Evolutionary conservation across 257 asterid genomes (phyloP).

Genomic region (Scutellaria minor): DNA sequence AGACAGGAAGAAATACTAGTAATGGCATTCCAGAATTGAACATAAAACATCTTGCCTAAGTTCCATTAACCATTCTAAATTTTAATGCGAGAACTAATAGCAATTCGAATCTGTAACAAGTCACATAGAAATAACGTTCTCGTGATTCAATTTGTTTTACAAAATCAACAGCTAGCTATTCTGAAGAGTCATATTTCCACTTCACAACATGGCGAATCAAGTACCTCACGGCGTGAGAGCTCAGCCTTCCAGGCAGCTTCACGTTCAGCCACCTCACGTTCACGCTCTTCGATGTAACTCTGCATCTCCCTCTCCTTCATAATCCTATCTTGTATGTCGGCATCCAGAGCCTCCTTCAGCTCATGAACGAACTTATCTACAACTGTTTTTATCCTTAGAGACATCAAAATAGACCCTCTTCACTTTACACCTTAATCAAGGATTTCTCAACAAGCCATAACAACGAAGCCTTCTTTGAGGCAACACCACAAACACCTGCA

Average conservation of each 20-base stretch:
- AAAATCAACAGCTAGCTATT: neutral
- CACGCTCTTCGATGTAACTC: conserved; percentile 96
- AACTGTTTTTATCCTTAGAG: conserved; percentile 89
- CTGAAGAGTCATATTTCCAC: neutral
- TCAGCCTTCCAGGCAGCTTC: conserved; percentile 99
- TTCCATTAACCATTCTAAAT: neutral
- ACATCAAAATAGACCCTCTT: conserved; percentile 51
- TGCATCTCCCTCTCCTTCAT: conserved; percentile 99
- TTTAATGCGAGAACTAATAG: neutral
- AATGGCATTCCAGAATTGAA: neutral
- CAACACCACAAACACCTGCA: conserved; percentile 41
- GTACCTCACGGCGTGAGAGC: conserved; percentile 98
- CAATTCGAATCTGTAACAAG: neutral
- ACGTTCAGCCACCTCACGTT: conserved; percentile 97
- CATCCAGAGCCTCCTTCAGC: conserved; percentile 94
- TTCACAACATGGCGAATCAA: neutral
- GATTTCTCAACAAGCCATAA: neutral
- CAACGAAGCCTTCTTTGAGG: conserved; percentile 14
- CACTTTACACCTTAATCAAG: conserved; percentile 3
- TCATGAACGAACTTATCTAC: conserved; percentile 96
- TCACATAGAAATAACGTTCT: neutral
- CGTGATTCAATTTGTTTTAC: neutral
- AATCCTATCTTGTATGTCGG: conserved; percentile 91
- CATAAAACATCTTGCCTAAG: neutral
- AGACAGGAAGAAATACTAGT: neutral